Conservation (phyloP, 2,329 filamentous ascomycete species). For the Penicillium sclerotiorum region DNA sequence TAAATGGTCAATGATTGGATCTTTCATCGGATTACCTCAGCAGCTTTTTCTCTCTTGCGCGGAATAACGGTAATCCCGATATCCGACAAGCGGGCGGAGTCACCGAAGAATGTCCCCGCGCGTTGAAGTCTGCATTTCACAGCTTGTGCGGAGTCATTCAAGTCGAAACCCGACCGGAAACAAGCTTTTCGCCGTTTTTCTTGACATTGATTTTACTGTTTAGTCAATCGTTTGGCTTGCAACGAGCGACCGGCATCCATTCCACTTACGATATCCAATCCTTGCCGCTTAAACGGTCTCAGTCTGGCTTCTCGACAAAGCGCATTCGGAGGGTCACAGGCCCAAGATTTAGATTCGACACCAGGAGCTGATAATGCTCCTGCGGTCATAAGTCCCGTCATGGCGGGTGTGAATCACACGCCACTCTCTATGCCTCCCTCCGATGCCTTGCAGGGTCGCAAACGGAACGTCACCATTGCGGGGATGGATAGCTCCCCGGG, state of each 20-base stretch:
- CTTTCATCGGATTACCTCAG: neutral
- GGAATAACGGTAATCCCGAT: neutral
- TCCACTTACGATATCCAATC: constrained; percentile 21
- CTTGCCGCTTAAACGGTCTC: constrained; percentile 25
- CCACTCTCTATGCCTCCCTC: constrained; percentile 30
- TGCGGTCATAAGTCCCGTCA: constrained; percentile 40
- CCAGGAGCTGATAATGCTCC: constrained; percentile 38
- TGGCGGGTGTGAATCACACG: constrained; percentile 37
- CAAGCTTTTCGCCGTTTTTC: too few species aligned
- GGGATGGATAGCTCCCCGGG: constrained; percentile 52
- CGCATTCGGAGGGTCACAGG: constrained; percentile 40
- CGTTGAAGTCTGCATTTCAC: constrained; percentile 18
- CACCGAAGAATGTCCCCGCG: constrained; percentile 16
- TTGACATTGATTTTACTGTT: too few species aligned
- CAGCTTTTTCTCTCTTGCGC: neutral
- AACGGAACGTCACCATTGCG: constrained; percentile 47
- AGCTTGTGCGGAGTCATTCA: constrained; percentile 15
- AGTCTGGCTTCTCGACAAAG: constrained; percentile 41
- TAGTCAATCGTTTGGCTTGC: neutral
- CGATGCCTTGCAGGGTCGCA: constrained; percentile 39
- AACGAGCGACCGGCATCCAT: too few species aligned
- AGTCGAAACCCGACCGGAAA: constrained; percentile 4
- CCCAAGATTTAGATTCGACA: constrained; percentile 31
- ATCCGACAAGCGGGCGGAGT: constrained; percentile 4
- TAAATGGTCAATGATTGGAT: too few species aligned